Base-by-base conservation (phyloP, 2,329 filamentous ascomycete species). In the Curvularia verruculosa region DNA sequence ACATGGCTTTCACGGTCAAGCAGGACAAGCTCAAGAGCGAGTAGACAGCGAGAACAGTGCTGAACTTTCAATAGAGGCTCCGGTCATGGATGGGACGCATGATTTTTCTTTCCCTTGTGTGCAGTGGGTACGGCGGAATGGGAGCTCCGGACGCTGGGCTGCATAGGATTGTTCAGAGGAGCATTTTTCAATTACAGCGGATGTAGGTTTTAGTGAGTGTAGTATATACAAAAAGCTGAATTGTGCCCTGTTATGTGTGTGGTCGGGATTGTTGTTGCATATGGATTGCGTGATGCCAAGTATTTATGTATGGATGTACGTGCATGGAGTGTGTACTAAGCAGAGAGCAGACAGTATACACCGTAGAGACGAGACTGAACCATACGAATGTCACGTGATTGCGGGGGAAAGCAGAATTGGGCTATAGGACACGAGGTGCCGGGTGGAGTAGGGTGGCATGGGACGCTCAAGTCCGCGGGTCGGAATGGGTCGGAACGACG, bases 11-110 rank as follows among this genome's bases (percentile, higher is more conserved):
- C 73, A 81, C 72, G 19, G 81, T 89, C 45, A 83, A 82, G 78
- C 86, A 89, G 79, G 85, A 87, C 61, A 87, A 85, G 75, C 78
- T 88, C 56, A 88, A 88, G 81, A 85, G 86, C 63, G 84, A 87
- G 79, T 87, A 83, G 24, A n/a, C n/a, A n/a, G n/a, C n/a, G n/a
- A 34, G 44, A 3, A 18, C 15, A 29, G 23, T 12, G 5, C 54
- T 21, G 23, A 18, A 26, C 23, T 41, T 45, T 19, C n/a, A 46
- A 29, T 29, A 46, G 19, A 53, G 31, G 39, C 28, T 0, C 29
- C 40, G 37, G n/a, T 46, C 36, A 24, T 40, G 29, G 28, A 39
- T 65, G 56, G 54, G 40, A 64, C 59, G 59, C 60, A 61, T 58
- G 65, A 50, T 50, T 62, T n/a, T 58, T 60, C 60, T 64, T 58